Percentiles rank a stretch among this genome's conserved stretches.
phyloP scores from a whole-genome alignment of 352 stramenopile genomes.

The Pythium monospermum region DNA sequence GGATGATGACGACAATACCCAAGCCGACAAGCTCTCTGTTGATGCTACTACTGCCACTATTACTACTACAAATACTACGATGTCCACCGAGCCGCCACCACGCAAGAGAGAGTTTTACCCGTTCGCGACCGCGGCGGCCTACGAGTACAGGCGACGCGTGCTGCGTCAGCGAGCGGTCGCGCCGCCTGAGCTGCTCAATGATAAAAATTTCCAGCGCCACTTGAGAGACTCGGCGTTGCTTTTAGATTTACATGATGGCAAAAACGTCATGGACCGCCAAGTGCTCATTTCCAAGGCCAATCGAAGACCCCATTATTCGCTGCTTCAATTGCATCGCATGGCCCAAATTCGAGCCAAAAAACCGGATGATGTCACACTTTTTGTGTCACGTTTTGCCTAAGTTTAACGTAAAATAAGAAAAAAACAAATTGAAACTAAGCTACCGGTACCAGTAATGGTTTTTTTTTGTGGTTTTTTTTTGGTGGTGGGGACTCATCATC shows the following conservation, averaged over 20 bases:
- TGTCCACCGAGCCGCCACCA: background rate
- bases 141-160: constrained; percentile 56
- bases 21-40: too few species aligned
- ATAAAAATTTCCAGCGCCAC: constrained; percentile 38
- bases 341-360: constrained; percentile 73
- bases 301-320: constrained; percentile 64
- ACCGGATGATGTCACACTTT: constrained; percentile 74
- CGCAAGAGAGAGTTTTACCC: constrained; percentile 35
- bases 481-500: background rate
- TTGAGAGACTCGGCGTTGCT: constrained; percentile 43
- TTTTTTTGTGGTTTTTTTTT: too few species aligned
- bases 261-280: constrained; percentile 49
- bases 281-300: constrained; percentile 42
- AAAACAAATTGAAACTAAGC: too few species aligned
- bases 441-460: too few species aligned
- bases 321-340: constrained; percentile 68
- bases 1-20: constrained; percentile 9
- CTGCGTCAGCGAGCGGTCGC: constrained; percentile 21
- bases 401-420: background rate
- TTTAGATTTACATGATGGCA: constrained; percentile 43
- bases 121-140: constrained; percentile 56
- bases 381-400: constrained; percentile 46
- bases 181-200: constrained; percentile 18
- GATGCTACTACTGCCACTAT: background rate
- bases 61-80: background rate